Base-by-base conservation (phyloP, 2,329 filamentous ascomycete species). In the Hortaea sp. region DNA sequence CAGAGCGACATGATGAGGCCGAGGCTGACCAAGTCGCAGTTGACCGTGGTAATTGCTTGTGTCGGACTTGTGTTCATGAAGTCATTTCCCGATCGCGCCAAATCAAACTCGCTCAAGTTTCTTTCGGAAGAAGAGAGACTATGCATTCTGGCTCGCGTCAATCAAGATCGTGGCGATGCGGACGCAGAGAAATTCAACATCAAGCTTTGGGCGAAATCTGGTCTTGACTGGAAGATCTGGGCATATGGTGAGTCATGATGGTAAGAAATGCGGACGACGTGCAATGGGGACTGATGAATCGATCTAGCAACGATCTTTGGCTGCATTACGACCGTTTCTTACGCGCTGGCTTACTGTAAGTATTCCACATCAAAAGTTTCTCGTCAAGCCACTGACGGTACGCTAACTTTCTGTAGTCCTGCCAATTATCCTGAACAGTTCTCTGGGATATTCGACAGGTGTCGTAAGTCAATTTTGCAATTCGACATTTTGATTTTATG, bases 271-370 rank as follows among this genome's bases (percentile, higher is more conserved):
- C n/a, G n/a, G n/a, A n/a, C n/a, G n/a, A n/a, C n/a, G n/a, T n/a
- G n/a, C n/a, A n/a, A n/a, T n/a, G n/a, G n/a, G n/a, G n/a, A n/a
- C n/a, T n/a, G n/a, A n/a, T n/a, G n/a, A n/a, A n/a, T n/a, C n/a
- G n/a, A n/a, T n/a, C n/a, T n/a, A n/a, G 12, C 20, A 29, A n/a
- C 74, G 57, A 71, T 76, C 44, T 77, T 75, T 61, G 72, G 71
- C 67, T 78, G 78, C 63, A 77, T 78, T 1, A 88, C 85, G 0
- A 85, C 84, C 7, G 76, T 85, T 43, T 75, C 76, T 1, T 92
- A 92, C 61, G 79, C 85, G 0, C 75, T 92, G 6, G 89, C 66
- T 77, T 73, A 61, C 84, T 78, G 61, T 77, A 44, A 61, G 4
- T 59, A 58, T 2, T n/a, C 2, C 4, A 20, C 4, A 2, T 4